These are phyloP conservation scores for Paecilomyces sp. DNA, from an alignment of 2,329 filamentous ascomycete species.

Conservation along the genomic window DNA sequence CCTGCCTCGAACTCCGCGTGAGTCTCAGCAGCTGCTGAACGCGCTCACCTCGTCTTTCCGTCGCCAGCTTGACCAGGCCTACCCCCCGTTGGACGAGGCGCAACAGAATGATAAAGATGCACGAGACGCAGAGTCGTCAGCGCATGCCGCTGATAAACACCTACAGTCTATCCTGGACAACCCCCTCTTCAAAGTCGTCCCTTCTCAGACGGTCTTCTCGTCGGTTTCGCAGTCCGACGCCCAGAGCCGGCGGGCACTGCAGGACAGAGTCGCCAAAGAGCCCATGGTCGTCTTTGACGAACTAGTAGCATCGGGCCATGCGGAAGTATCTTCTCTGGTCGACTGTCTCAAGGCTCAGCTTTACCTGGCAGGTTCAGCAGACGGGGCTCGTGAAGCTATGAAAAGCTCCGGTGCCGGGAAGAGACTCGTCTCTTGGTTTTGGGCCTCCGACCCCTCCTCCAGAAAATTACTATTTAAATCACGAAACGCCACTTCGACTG, in stretches of 20 bases:
- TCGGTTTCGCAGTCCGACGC: conserved; percentile 8
- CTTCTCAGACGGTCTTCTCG: conserved; percentile 13
- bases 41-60: conserved; percentile 58
- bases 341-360: conserved; percentile 28
- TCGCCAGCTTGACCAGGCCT: conserved; percentile 53
- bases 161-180: conserved; percentile 33
- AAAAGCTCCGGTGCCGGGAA: conserved; percentile 26
- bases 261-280: conserved; percentile 18
- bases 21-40: conserved; percentile 53
- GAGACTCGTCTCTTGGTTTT: conserved; percentile 32
- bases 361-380: conserved; percentile 16
- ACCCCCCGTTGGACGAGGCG: conserved; percentile 33
- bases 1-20: conserved; percentile 46
- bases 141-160: conserved; percentile 30
- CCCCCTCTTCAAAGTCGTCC: conserved; percentile 34
- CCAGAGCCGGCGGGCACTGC: conserved; percentile 7
- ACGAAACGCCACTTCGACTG: conserved; percentile 11
- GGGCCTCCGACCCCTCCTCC: conserved; percentile 26
- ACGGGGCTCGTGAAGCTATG: conserved; percentile 19
- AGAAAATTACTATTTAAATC: conserved; percentile 24
- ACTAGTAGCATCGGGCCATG: conserved; percentile 29
- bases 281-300: conserved; percentile 32
- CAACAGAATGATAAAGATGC: conserved; percentile 10
- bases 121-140: conserved; percentile 19
- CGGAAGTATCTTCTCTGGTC: conserved; percentile 13